Conservation (phyloP, 805 yeast genomes). For the Candida succiphila region DNA sequence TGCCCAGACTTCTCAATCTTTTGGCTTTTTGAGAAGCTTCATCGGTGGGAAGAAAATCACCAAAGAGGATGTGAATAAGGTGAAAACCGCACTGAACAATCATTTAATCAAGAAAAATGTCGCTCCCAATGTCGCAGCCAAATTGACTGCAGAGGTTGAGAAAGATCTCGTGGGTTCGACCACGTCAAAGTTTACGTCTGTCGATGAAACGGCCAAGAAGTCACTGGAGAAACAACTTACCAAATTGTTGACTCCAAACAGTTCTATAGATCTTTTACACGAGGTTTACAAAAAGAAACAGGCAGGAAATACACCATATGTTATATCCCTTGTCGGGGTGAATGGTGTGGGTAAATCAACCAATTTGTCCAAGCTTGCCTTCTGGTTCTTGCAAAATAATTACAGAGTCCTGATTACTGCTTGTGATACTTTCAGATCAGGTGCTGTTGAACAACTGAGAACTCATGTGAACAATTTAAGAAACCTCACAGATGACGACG, state of each 20-base stretch:
- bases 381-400: conserved; percentile 89
- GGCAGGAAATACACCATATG: conserved; percentile 55
- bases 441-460: conserved; percentile 95
- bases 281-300: conserved; percentile 51
- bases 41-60: conserved; percentile 65
- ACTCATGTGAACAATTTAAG: conserved; percentile 85
- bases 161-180: conserved; percentile 62
- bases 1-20: conserved; percentile 27
- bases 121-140: conserved; percentile 79
- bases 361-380: conserved; percentile 86
- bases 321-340: conserved; percentile 95
- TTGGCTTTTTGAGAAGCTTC: conserved; percentile 48
- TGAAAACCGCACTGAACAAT: conserved; percentile 56
- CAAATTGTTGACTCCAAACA: conserved; percentile 81
- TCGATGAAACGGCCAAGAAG: conserved; percentile 57
- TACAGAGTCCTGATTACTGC: conserved; percentile 85
- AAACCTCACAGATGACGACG: conserved; percentile 45
- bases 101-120: conserved; percentile 81
- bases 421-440: conserved; percentile 95
- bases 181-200: conserved; percentile 64
- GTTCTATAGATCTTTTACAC: conserved; percentile 76
- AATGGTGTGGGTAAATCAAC: conserved; percentile 98
- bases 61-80: conserved; percentile 53
- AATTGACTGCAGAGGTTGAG: conserved; percentile 61
- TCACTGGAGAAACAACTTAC: conserved; percentile 56